phyloP scores from a whole-genome alignment of 2,329 filamentous ascomycete genomes.

The Didymella glomerata region DNA sequence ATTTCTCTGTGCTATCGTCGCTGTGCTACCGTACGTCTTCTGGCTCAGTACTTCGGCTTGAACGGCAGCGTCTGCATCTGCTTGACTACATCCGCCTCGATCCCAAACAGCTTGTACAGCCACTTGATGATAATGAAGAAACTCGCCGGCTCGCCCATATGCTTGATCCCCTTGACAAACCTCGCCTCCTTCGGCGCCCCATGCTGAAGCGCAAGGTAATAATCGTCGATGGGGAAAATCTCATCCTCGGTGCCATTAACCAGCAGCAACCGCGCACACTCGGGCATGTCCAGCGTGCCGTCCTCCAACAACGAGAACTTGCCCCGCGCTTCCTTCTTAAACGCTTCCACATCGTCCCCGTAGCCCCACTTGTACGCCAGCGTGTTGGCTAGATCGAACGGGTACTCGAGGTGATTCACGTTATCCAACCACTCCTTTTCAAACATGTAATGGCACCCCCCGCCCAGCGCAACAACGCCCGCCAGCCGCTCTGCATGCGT shows the following conservation, averaged over 20 bases:
- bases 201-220: slow-evolving; percentile 63
- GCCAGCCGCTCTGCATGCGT: slow-evolving; percentile 63
- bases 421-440: slow-evolving; percentile 62
- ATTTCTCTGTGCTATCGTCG: neutral
- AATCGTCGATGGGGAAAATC: slow-evolving; percentile 70
- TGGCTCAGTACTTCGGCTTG: slow-evolving; percentile 54
- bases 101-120: slow-evolving; percentile 59
- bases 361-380: slow-evolving; percentile 60
- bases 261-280: slow-evolving; percentile 61
- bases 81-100: slow-evolving; percentile 53
- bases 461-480: slow-evolving; percentile 63
- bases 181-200: slow-evolving; percentile 62
- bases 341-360: slow-evolving; percentile 48
- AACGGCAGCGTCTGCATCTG: slow-evolving; percentile 60
- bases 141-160: slow-evolving; percentile 62
- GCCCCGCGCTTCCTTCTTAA: slow-evolving; percentile 57
- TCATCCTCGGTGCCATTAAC: slow-evolving; percentile 68
- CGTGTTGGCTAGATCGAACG: slow-evolving; percentile 64
- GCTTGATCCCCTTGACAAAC: slow-evolving; percentile 56
- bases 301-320: slow-evolving; percentile 65
- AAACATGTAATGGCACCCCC: slow-evolving; percentile 66
- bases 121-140: slow-evolving; percentile 60
- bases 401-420: slow-evolving; percentile 66
- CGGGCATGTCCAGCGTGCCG: slow-evolving; percentile 61
- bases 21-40: neutral